These are phyloP conservation scores for Ettlia oleoabundans DNA, from an alignment of 139 green algal species.

Conservation along the genomic window DNA sequence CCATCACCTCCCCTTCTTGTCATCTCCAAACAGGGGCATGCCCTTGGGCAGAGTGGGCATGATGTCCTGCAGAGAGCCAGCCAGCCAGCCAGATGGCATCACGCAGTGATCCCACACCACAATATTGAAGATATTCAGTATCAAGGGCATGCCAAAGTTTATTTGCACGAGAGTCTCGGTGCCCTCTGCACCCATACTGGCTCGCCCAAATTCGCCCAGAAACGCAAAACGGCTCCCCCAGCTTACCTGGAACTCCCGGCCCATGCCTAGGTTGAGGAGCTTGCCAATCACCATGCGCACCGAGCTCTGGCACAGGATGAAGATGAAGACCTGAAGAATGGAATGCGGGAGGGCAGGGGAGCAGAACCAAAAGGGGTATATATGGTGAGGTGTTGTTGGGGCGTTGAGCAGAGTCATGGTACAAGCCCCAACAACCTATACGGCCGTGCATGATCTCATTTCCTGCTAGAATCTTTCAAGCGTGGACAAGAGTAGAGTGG, in stretches of 20 bases:
- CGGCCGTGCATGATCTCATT: no score
- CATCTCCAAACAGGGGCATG: slow-evolving; percentile 12
- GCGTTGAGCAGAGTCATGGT: no score
- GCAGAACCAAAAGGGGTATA: no score
- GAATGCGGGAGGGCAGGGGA: neutral
- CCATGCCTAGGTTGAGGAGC: slow-evolving; percentile 29
- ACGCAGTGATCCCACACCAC: no score
- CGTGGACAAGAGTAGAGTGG: no score
- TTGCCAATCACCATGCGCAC: slow-evolving; percentile 32
- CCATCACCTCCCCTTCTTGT: slow-evolving; percentile 24
- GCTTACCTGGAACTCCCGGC: slow-evolving; percentile 19
- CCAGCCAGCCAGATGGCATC: no score
- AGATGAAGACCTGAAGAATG: slow-evolving; percentile 48
- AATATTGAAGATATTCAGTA: no score
- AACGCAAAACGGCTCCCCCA: no score
- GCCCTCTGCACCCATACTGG: neutral
- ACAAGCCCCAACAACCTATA: no score
- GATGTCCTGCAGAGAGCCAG: slow-evolving; percentile 16
- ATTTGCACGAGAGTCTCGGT: neutral
- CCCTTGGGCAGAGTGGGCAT: slow-evolving; percentile 36
- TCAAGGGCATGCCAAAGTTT: neutral
- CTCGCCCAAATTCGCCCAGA: no score
- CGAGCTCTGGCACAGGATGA: slow-evolving; percentile 44
- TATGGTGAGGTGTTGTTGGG: no score
- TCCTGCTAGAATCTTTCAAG: no score